phyloP scores from a whole-genome alignment of 108 stramenopile species.

The Mediolabrus comicus region DNA sequence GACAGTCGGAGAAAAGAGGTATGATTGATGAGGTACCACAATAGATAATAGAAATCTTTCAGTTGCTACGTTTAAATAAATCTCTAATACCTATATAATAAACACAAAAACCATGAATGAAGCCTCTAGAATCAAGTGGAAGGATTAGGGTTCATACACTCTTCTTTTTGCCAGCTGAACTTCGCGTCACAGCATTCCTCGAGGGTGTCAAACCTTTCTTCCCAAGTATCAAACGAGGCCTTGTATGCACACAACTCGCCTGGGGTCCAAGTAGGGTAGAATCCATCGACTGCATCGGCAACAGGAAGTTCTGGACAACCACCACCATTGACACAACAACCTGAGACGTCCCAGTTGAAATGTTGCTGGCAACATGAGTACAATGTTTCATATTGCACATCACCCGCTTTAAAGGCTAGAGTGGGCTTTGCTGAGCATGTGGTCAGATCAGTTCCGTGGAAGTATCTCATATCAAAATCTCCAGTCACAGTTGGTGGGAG shows the following conservation, averaged over 20 bases:
- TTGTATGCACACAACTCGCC: slow-evolving; percentile 29
- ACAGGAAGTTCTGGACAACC: slow-evolving; percentile 24
- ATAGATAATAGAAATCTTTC: no score
- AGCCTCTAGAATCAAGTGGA: no score
- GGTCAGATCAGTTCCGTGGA: slow-evolving; percentile 21
- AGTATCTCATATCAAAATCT: slow-evolving; percentile 14
- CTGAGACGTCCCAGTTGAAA: slow-evolving; percentile 27
- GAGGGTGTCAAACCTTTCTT: background rate
- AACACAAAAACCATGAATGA: no score
- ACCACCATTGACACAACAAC: slow-evolving; percentile 26
- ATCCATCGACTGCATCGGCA: background rate
- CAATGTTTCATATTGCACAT: slow-evolving; percentile 26
- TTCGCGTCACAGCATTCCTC: background rate
- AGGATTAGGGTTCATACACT: no score
- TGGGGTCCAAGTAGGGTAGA: slow-evolving; percentile 19
- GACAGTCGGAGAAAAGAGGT: no score
- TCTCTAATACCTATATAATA: no score
- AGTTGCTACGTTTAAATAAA: no score
- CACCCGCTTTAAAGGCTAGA: slow-evolving; percentile 11
- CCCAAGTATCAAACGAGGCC: slow-evolving; percentile 21
- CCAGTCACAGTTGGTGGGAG: slow-evolving; percentile 37
- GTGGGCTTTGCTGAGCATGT: slow-evolving; percentile 29
- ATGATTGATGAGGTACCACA: no score
- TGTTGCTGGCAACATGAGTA: slow-evolving; percentile 22
- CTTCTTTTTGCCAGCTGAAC: no score